Base-by-base conservation (phyloP, 2,329 filamentous ascomycete genomes). In the Incumbomyces delicatus region DNA sequence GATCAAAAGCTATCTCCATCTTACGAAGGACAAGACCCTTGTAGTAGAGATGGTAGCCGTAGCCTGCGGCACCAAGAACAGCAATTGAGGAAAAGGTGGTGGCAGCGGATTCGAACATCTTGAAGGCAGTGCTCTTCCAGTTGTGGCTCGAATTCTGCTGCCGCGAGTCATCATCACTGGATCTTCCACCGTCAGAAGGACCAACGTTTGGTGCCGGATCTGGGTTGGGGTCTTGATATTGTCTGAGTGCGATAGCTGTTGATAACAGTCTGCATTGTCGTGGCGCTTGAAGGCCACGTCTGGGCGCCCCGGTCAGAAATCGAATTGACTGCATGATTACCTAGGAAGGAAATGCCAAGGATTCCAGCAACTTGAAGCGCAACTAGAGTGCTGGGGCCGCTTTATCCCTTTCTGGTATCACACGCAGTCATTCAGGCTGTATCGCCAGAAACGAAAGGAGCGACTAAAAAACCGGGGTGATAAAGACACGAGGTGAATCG, bases 11-110 rank as follows among this genome's bases (percentile, higher is more conserved):
- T 57, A 85, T 83, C 55, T 85, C 79, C 74, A 98, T 96, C 68
- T 98, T 98, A 54, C 81, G 70, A n/a, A 96, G 71, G 22, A 96
- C 87, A 47, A 94, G 68, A 66, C 82, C 76, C 69, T 98, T 98
- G 76, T 98, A 96, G 61, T 77, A 79, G 58, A 76, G 80, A 63
- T 92, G 85, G 61, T 92, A 94, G 40, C 75, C 73, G 63, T 86
- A 90, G 18, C 83, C 87, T 6, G 85, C 84, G 18, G 76, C 69
- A 56, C 81, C 85, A 29, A 90, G 68, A 13, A 90, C 78, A 10
- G 81, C 56, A 47, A 90, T 83, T 17, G 83, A 87, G 20, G 85
- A 83, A 50, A 87, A 75, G 0, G 85, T 87, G 0, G 85, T 88
- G 7, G 80, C 80, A 2, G 84, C 85, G 5, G 81, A 72, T 63